These are phyloP conservation scores for Volvariella surrecta DNA, from an alignment of 1,284 basidiomycete genomes.

Conservation along the genomic window DNA sequence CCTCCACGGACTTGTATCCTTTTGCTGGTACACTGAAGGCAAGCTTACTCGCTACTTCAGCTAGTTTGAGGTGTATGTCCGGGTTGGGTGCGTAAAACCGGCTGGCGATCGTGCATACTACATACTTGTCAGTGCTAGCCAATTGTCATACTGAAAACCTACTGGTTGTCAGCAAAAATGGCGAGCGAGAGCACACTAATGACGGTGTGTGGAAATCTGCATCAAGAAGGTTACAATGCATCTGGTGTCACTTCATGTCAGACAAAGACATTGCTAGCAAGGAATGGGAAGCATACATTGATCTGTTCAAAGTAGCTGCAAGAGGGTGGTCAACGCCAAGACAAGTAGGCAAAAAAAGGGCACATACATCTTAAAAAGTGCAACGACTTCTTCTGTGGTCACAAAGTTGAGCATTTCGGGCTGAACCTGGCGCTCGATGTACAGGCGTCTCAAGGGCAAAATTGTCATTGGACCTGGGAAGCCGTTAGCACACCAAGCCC, in stretches of 20 bases:
- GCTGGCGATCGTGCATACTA: conserved; percentile 90
- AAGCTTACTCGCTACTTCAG: conserved; percentile 84
- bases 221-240: conserved; percentile 71
- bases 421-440: conserved; percentile 84
- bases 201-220: conserved; percentile 87
- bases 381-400: conserved; percentile 76
- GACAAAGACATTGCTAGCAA: too few species aligned
- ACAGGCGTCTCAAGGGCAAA: conserved; percentile 74
- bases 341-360: conserved; percentile 7
- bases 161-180: conserved; percentile 91
- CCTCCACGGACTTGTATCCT: conserved; percentile 94
- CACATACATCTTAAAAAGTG: conserved; percentile 86
- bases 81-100: conserved; percentile 83
- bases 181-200: conserved; percentile 85
- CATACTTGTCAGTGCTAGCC: conserved; percentile 9
- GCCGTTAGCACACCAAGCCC: conserved; percentile 9
- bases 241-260: conserved; percentile 42
- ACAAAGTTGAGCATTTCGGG: conserved; percentile 88
- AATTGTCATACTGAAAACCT: too few species aligned
- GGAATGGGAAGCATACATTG: conserved; percentile 40
- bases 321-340: conserved; percentile 8
- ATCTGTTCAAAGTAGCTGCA: conserved; percentile 70
- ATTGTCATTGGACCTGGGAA: conserved; percentile 74
- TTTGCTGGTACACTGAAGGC: conserved; percentile 81
- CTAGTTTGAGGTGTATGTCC: conserved; percentile 76